phyloP scores from a whole-genome alignment of 108 stramenopile genomes.

The Cyclostephanos invisitatus region DNA sequence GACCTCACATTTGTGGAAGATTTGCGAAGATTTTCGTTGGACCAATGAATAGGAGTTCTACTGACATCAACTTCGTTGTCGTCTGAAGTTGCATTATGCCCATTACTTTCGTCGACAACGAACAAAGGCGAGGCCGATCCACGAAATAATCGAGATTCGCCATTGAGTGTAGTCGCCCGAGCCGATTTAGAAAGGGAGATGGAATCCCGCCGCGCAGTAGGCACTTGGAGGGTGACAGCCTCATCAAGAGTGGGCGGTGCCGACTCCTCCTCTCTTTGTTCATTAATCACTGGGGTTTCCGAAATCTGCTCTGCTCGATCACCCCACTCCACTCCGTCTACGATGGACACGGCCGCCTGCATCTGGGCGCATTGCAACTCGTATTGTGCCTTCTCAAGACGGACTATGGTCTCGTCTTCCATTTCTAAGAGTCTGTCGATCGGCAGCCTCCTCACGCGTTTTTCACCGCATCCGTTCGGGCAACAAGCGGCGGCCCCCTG shows the following conservation, averaged over 20 bases:
- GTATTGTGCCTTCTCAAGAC: constrained; percentile 59
- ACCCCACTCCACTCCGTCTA: constrained; percentile 18
- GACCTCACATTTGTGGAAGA: background rate
- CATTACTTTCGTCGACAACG: background rate
- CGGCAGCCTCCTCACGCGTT: constrained; percentile 46
- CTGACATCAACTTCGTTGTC: background rate
- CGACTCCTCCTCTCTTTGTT: background rate
- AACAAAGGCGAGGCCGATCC: constrained; percentile 2
- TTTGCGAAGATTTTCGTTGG: constrained; percentile 2
- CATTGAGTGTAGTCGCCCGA: background rate
- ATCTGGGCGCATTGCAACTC: constrained; percentile 58
- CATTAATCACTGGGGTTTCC: background rate
- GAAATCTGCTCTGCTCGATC: background rate
- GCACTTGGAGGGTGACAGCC: background rate
- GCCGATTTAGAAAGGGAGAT: background rate
- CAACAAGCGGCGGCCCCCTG: constrained; percentile 81
- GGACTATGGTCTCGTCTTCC: constrained; percentile 58
- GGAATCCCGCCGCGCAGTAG: background rate
- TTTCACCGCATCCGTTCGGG: constrained; percentile 78
- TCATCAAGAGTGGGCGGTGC: background rate
- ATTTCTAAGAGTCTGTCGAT: constrained; percentile 63
- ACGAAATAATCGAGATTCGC: background rate
- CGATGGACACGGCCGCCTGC: constrained; percentile 44
- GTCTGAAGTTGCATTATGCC: background rate
- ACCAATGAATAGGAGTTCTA: background rate